Percentiles rank a stretch among this genome's conserved stretches.
Conservation (phyloP, 305 asterid genomes). For the Ilex paraguariensis region DNA sequence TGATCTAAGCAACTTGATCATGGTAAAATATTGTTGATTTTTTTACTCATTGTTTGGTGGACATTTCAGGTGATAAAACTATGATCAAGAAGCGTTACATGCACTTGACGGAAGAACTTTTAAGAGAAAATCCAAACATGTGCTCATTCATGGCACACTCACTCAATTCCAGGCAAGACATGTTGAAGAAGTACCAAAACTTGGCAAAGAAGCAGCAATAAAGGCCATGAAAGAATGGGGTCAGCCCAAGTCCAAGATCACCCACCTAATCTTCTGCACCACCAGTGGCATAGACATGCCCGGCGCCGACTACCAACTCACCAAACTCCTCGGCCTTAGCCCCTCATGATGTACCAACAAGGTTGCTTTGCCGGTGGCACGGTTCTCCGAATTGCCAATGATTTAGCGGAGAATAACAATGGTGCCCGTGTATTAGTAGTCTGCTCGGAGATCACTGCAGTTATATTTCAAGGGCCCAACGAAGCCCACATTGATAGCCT, state of each 20-base stretch:
- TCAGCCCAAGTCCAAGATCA: not conserved
- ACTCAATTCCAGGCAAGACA: not conserved
- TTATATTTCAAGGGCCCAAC: not conserved
- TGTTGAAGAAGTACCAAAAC: not conserved
- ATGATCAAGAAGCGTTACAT: slow-evolving; percentile 1
- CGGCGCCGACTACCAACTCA: not conserved
- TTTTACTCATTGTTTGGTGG: too few relatives aligned
- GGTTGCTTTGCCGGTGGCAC: not conserved
- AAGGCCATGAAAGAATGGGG: slow-evolving; percentile 1
- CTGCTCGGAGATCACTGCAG: not conserved
- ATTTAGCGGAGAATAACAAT: not conserved
- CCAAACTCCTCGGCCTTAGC: slow-evolving; percentile 1
- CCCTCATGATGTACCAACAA: not conserved
- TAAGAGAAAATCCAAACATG: not conserved
- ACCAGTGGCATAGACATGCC: slow-evolving; percentile 1
- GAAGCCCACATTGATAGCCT: not conserved
- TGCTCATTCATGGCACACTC: not conserved
- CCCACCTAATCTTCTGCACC: not conserved
- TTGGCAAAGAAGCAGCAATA: not conserved
- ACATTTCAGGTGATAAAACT: not conserved
- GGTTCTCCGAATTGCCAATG: not conserved
- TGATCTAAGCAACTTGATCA: not conserved
- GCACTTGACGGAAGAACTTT: not conserved
- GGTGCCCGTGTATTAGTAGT: not conserved
- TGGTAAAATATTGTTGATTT: not conserved